Conservation (phyloP, 2,329 filamentous ascomycete genomes). For the Gaeumannomyces sp. region DNA sequence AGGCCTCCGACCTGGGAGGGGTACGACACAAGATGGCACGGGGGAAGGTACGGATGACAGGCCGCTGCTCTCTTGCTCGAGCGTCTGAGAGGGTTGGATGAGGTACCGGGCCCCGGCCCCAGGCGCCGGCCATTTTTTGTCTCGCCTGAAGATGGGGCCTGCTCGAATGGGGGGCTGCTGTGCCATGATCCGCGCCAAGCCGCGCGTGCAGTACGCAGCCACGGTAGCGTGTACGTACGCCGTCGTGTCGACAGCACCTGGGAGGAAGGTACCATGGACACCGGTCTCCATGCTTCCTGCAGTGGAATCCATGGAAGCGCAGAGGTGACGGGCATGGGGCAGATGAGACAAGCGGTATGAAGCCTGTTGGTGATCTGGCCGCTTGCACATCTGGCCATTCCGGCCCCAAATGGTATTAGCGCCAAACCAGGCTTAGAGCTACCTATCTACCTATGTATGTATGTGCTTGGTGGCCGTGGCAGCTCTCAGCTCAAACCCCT, state of each 20-base stretch:
- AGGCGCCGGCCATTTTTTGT: too few relatives aligned
- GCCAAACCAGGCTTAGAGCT: neutral
- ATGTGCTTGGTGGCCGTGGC: too few relatives aligned
- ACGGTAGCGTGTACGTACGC: neutral
- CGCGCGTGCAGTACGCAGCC: neutral
- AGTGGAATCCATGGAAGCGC: neutral
- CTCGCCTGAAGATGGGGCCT: neutral
- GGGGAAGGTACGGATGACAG: neutral
- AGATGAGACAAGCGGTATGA: neutral
- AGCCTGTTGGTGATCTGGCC: neutral
- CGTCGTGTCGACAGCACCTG: neutral
- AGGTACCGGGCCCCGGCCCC: neutral
- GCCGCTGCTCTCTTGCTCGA: neutral
- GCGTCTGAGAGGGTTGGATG: neutral
- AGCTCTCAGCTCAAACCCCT: too few relatives aligned
- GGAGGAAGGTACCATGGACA: slow-evolving; percentile 1
- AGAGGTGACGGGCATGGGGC: neutral
- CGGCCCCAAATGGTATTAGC: neutral
- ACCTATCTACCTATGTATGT: too few relatives aligned
- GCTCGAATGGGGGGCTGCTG: neutral
- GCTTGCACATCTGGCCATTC: too few relatives aligned
- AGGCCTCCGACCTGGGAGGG: neutral
- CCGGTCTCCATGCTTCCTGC: neutral
- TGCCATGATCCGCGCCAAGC: neutral
- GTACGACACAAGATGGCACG: neutral